Evolutionary conservation across 345 rosid species (phyloP).

Genomic region (Dipteronia sinensis): DNA sequence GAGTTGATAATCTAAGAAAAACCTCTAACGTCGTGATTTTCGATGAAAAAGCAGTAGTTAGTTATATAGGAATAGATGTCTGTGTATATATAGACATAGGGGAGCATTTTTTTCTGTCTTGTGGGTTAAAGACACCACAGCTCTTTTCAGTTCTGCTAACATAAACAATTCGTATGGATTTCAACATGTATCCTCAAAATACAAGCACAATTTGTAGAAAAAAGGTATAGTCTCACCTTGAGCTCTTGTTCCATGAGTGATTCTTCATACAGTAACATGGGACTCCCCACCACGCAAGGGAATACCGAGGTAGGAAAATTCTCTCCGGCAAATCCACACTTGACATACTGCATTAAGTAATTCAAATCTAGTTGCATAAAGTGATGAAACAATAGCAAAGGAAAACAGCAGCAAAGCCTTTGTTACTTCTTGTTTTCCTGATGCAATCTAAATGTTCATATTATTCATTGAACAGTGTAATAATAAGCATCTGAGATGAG

Average conservation of each 20-base stretch:
- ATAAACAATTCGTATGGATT: neutral
- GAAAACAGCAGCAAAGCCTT: neutral
- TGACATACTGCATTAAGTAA: conserved; percentile 73
- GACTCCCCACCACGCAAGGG: conserved; percentile 94
- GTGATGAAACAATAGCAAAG: neutral
- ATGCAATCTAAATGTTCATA: neutral
- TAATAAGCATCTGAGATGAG: neutral
- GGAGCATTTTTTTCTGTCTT: no score
- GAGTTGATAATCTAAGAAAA: no score
- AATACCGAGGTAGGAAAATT: conserved; percentile 95
- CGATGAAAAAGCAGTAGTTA: no score
- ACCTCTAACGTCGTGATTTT: no score
- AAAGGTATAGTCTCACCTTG: conserved; percentile 47
- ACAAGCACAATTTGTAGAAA: neutral
- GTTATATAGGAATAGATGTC: no score
- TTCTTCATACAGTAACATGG: conserved; percentile 88
- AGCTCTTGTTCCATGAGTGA: conserved; percentile 89
- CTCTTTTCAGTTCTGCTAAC: no score
- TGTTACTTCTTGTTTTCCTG: no score
- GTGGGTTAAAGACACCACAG: no score
- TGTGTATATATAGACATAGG: no score
- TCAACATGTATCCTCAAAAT: neutral
- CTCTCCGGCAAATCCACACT: conserved; percentile 99
- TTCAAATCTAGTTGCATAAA: conserved; percentile 16
- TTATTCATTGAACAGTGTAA: neutral